Evolutionary conservation across 2,329 filamentous ascomycete genomes (phyloP), one percentile per base, ranked within the genome.

Genomic region (Podosphaera aphanis): DNA sequence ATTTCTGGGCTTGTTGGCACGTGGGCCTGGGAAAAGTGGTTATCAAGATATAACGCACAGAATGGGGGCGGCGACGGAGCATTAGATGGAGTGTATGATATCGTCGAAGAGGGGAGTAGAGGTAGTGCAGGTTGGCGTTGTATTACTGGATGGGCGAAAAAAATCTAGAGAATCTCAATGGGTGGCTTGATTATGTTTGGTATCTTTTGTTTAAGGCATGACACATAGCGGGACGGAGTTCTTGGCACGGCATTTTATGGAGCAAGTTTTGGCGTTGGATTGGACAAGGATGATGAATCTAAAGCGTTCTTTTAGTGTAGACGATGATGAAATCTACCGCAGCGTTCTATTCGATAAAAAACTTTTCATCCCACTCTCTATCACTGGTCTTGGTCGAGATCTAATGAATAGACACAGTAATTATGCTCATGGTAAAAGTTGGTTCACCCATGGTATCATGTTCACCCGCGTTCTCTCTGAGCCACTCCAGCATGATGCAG

Each of bases 1-100:
- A 67, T 93, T 52, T 80, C 82, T 11, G 86, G 86, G 18, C 64
- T 95, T 36, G 74, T 88, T 0, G 90, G 84, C 3, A 78, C 80
- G 21, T 90, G 85, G 77, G 77, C 78, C 60, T 98, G 86, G 88
- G 90, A 98, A 70, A 81, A 83, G 60, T 98, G 90, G 90, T 72
- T 95, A 61, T 65, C 94, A 53, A 83, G 84, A 57, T 71, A 88
- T 56, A 82, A 90, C 64, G 73, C 79, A 64, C 86, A 94, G 66
- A 90, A 83, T 57, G 80, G 82, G 21, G 77, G 83, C 46, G 68
- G 73, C 61, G 72, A 73, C 6, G 71, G 70, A 58, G 71, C 68
- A 1, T 65, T 79, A 43, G 70, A 74, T 25, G 70, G 70, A 20
- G 69, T 79, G 5, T 66, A 74, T 25, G 67, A 67, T 35, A 66